Base-by-base conservation (phyloP, 1,284 basidiomycete genomes). In the Phellinidium pouzarii region DNA sequence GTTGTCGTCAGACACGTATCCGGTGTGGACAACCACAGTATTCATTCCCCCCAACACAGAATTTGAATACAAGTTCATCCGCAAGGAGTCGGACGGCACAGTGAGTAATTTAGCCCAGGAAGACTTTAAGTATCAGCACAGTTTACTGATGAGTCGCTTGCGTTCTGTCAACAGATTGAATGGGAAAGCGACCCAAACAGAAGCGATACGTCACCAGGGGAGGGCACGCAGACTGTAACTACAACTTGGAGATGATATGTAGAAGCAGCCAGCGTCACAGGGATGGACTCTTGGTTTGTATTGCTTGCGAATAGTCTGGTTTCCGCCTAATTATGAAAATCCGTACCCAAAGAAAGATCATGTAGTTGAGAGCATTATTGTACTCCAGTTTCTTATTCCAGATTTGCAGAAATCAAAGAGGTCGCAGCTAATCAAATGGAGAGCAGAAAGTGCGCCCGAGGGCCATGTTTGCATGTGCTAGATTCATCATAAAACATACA, bases 101-200 rank as follows among this genome's bases (percentile, higher is more conserved):
- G 79, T 82, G 58, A 58, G 78, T 68, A 17, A 11, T 7, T n/a
- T 34, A 34, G 14, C n/a, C n/a, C 14, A 7, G 31, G 14, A 8
- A 34, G 9, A 8, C 9, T 34, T 14, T 3, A 3, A 34, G 31
- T 8, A 34, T 8, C 9, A 3, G 6, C 31, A 34, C 9, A 11
- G 3, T 5, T 11, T 17, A 17, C 37, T 40, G 8, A 40, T 17
- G 37, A 19, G 8, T 3, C 11, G 8, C 14, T 11, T 40, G 5
- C 31, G n/a, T 42, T 52, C 7, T 17, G 37, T 17, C 37, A 44
- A 0, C 55, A 72, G 71, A 59, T 74, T 38, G 63, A 64, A 4
- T 76, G 79, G 79, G 79, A 81, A 60, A 77, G 76, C 0, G 79
- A 80, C 57, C 78, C 80, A 0, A 80, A 82, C 59, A 69, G 78